Evolutionary conservation across 2,329 filamentous ascomycete species (phyloP).

Genomic region (Trichoderma breve): DNA sequence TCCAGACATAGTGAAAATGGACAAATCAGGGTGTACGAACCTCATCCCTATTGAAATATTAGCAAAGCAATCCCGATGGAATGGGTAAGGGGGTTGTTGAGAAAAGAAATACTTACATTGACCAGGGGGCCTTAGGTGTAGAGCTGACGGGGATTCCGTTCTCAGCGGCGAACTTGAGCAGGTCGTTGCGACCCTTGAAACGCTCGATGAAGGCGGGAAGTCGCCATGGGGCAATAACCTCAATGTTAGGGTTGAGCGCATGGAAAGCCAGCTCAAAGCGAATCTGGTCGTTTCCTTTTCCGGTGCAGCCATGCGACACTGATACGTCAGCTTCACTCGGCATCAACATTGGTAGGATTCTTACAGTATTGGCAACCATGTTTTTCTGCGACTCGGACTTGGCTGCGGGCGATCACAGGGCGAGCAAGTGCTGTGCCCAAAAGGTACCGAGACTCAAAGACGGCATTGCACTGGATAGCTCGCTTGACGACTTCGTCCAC

Average conservation of each 20-base stretch:
- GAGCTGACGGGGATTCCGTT: constrained; percentile 62
- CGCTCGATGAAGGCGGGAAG: constrained; percentile 58
- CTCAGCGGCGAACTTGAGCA: constrained; percentile 67
- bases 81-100: constrained; percentile 38
- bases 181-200: constrained; percentile 60
- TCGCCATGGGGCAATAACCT: constrained; percentile 71
- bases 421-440: constrained; percentile 59
- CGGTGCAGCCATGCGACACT: neutral
- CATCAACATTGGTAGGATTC: constrained; percentile 21
- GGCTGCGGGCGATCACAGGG: constrained; percentile 52
- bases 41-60: constrained; percentile 19
- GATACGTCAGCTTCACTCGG: neutral
- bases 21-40: neutral
- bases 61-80: neutral
- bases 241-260: constrained; percentile 57
- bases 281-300: neutral
- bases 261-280: constrained; percentile 26
- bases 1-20: neutral
- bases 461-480: constrained; percentile 52
- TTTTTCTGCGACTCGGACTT: constrained; percentile 35
- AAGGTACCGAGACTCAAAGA: constrained; percentile 56
- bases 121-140: neutral
- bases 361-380: constrained; percentile 36
- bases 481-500: constrained; percentile 74
- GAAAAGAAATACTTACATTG: neutral